Evolutionary conservation across 345 rosid species (phyloP).

Genomic region (Arabidopsis arenosa): DNA sequence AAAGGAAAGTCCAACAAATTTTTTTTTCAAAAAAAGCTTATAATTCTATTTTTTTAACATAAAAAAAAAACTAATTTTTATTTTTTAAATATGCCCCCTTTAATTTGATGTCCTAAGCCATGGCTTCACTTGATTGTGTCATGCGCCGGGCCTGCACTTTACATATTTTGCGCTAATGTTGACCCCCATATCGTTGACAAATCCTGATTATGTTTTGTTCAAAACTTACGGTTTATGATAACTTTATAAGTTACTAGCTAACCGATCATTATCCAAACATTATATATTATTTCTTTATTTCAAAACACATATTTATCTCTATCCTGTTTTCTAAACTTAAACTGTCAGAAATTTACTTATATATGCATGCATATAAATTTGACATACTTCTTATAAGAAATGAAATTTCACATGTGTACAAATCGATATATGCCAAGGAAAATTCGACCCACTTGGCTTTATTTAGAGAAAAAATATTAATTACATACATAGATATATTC

Average conservation of each 20-base stretch:
- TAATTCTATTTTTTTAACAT: too few species aligned
- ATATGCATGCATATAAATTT: not conserved
- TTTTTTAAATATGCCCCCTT: too few species aligned
- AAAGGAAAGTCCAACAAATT: too few species aligned
- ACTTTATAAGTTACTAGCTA: not conserved
- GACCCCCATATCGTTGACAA: slow-evolving; percentile 19
- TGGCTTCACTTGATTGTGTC: too few species aligned
- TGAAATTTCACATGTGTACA: slow-evolving; percentile 6
- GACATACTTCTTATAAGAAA: slow-evolving; percentile 3
- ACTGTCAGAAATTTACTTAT: not conserved
- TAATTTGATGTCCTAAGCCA: too few species aligned
- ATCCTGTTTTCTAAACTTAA: not conserved
- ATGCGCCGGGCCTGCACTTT: too few species aligned
- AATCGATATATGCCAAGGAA: slow-evolving; percentile 3
- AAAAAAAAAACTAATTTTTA: too few species aligned
- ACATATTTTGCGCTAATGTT: slow-evolving; percentile 5
- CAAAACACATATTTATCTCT: not conserved
- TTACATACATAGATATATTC: not conserved
- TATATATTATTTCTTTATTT: not conserved
- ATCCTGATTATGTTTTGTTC: slow-evolving; percentile 12
- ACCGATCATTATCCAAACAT: not conserved
- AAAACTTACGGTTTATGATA: slow-evolving; percentile 2
- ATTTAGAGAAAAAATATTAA: not conserved
- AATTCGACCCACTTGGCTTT: slow-evolving; percentile 29
- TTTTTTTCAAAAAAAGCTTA: too few species aligned